Conservation (phyloP, 441 rosid species). For the Corymbia calophylla region DNA sequence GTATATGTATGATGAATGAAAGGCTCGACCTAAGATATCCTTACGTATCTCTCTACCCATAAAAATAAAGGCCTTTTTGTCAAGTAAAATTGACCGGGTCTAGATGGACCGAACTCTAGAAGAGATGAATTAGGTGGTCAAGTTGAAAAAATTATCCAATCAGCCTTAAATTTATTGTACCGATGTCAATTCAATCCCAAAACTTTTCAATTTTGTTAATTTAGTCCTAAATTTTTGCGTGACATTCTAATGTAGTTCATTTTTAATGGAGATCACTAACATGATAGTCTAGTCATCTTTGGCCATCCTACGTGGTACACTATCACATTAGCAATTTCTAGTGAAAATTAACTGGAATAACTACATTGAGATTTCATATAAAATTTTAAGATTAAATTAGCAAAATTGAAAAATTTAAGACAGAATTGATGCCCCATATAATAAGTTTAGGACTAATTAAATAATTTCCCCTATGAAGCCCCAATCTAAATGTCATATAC, state of each 20-base stretch:
- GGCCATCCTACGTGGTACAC: background rate
- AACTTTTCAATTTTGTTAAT: background rate
- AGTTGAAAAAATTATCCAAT: background rate
- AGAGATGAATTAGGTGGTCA: background rate
- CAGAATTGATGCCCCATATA: too few relatives aligned
- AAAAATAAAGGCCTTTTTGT: background rate
- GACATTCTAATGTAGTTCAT: background rate
- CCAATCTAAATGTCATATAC: background rate
- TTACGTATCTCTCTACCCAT: background rate
- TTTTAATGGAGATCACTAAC: background rate
- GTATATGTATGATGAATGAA: background rate
- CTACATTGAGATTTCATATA: background rate
- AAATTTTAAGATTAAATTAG: too few relatives aligned
- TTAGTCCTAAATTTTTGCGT: background rate
- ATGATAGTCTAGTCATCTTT: background rate
- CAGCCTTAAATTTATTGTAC: background rate
- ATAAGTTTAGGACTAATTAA: background rate
- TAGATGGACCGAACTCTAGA: background rate
- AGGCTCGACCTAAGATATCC: background rate
- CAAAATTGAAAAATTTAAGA: too few relatives aligned
- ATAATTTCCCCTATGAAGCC: background rate
- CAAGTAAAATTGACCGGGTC: background rate
- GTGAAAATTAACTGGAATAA: background rate
- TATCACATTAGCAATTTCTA: background rate
- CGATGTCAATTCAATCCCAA: accelerated